Conservation (phyloP, 331 rosid species). For the Spiraea crenata region DNA sequence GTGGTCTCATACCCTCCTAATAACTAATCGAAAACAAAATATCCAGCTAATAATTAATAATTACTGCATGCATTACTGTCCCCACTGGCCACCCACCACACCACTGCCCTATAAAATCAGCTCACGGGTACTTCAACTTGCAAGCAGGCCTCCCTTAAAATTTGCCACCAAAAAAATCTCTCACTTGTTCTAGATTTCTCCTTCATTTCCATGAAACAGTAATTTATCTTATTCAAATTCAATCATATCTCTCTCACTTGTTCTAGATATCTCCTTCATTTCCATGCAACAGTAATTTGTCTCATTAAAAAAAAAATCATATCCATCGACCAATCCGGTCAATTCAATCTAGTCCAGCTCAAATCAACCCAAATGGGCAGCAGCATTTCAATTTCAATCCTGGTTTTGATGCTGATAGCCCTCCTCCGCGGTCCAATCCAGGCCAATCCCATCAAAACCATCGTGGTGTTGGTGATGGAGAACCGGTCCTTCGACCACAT, state of each 20-base stretch:
- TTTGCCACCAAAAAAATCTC: too few relatives aligned
- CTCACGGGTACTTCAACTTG: too few relatives aligned
- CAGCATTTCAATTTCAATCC: not conserved
- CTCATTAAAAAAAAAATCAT: not conserved
- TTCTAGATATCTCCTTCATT: not conserved
- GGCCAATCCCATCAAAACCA: constrained; percentile 62
- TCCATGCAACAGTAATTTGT: not conserved
- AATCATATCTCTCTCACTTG: too few relatives aligned
- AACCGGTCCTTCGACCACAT: constrained; percentile 96
- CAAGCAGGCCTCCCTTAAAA: too few relatives aligned
- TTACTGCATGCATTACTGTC: too few relatives aligned
- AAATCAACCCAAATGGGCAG: not conserved
- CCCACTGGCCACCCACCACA: too few relatives aligned
- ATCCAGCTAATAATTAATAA: too few relatives aligned
- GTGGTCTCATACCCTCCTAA: too few relatives aligned
- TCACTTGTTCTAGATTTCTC: not conserved
- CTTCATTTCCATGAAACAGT: not conserved
- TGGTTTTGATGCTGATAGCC: constrained; percentile 17
- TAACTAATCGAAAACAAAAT: too few relatives aligned
- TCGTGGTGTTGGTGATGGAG: constrained; percentile 85
- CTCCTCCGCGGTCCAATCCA: constrained; percentile 17
- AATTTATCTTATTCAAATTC: not conserved
- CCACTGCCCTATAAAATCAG: too few relatives aligned
- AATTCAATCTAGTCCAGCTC: not conserved
- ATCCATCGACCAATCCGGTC: not conserved